Percentiles rank a stretch among this genome's conserved stretches.
Evolutionary conservation across 106 monocot genomes (phyloP).

Genomic region (Dactylorhiza incarnata): DNA sequence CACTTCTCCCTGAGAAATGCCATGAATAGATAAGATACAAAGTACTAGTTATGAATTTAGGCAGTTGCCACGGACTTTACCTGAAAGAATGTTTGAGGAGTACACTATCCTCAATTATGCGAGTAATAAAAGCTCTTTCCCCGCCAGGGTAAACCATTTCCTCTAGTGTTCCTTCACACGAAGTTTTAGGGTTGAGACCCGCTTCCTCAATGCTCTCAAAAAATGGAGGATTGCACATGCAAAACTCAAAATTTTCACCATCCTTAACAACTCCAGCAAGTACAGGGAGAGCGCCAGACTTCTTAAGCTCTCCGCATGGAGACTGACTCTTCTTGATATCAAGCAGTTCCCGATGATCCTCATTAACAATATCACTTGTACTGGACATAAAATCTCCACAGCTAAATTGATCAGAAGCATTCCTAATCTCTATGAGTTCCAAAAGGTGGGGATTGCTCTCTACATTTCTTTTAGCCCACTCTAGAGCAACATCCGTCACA

Average conservation of each 20-base stretch:
- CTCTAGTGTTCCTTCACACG: conserved; percentile 71
- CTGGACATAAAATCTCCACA: background rate
- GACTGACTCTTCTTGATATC: conserved; percentile 6
- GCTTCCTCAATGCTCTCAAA: conserved; percentile 80
- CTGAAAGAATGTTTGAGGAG: conserved; percentile 58
- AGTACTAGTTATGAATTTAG: background rate
- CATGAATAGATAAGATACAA: background rate
- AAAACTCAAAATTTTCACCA: conserved; percentile 85
- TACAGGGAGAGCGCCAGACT: conserved; percentile 3
- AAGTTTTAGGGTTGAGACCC: conserved; percentile 78
- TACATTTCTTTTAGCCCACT: conserved; percentile 85
- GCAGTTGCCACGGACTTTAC: conserved; percentile 15
- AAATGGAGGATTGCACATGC: conserved; percentile 99
- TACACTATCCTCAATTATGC: conserved; percentile 87
- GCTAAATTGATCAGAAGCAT: conserved; percentile 24
- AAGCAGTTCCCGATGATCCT: background rate
- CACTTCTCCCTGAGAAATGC: background rate
- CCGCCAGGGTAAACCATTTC: conserved; percentile 97
- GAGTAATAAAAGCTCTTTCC: conserved; percentile 65
- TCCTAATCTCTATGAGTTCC: conserved; percentile 72
- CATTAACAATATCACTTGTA: conserved; percentile 2
- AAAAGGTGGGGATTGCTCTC: conserved; percentile 80
- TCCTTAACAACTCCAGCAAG: conserved; percentile 73
- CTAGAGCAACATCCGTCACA: conserved; percentile 69
- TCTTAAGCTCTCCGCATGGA: background rate